Conservation (phyloP, 129 eudicot genomes). For the Heracleum sosnowskyi region DNA sequence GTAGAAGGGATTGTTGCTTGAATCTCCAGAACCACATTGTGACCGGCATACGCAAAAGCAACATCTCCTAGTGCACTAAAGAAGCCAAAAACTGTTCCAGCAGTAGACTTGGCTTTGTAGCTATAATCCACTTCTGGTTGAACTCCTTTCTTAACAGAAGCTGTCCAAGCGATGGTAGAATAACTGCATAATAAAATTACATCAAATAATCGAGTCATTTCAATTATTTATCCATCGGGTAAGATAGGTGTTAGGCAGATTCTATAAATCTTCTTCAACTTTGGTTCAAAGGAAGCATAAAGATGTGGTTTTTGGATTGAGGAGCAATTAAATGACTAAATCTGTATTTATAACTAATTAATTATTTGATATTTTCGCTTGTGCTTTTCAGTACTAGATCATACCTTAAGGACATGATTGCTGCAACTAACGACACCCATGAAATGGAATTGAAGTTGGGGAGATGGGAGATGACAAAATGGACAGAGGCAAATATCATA, state of each 20-base stretch:
- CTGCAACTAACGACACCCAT: slow-evolving; percentile 50
- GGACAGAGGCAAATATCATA: slow-evolving; percentile 55
- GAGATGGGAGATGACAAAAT: slow-evolving; percentile 48
- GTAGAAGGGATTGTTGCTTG: slow-evolving; percentile 63
- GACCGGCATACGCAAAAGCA: slow-evolving; percentile 60
- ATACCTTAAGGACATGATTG: slow-evolving; percentile 55
- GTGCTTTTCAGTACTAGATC: neutral
- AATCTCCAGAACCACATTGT: slow-evolving; percentile 54
- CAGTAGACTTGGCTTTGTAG: slow-evolving; percentile 14
- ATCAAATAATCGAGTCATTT: neutral
- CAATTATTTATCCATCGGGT: neutral
- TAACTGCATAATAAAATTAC: slow-evolving; percentile 24
- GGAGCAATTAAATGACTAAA: neutral
- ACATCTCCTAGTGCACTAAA: slow-evolving; percentile 48
- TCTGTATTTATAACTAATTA: neutral
- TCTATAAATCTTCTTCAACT: neutral
- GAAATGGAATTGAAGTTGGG: slow-evolving; percentile 53
- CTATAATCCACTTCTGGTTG: slow-evolving; percentile 30
- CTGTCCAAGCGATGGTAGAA: slow-evolving; percentile 51
- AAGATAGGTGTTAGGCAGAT: neutral
- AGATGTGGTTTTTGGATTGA: neutral
- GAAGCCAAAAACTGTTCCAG: slow-evolving; percentile 39
- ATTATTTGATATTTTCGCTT: neutral
- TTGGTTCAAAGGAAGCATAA: neutral
- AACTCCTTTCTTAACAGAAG: slow-evolving; percentile 38